Percentiles rank a stretch among this genome's conserved stretches.
Evolutionary conservation across 1,284 basidiomycete species (phyloP).

Genomic region (Rhodotorula sp.): DNA sequence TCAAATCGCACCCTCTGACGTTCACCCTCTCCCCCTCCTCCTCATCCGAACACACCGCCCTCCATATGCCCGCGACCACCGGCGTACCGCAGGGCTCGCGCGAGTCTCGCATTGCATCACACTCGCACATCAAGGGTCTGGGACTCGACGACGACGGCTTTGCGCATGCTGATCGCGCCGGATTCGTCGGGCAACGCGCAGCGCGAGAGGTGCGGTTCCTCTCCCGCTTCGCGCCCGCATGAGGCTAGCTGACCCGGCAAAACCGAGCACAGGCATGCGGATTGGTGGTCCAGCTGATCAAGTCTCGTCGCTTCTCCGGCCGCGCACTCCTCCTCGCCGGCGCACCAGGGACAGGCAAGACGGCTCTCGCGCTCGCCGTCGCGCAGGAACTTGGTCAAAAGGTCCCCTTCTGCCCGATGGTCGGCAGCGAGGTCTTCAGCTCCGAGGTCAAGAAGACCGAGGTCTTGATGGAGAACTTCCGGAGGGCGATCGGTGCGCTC

Average conservation of each 20-base stretch:
- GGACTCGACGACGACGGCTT: slow-evolving; percentile 82
- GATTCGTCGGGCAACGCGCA: slow-evolving; percentile 85
- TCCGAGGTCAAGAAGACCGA: slow-evolving; percentile 99
- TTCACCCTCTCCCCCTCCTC: not conserved
- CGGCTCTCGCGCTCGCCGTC: slow-evolving; percentile 88
- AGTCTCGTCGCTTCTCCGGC: slow-evolving; percentile 87
- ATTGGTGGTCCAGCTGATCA: slow-evolving; percentile 84
- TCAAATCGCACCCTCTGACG: not conserved
- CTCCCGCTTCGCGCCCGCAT: not conserved
- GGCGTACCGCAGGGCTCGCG: slow-evolving; percentile 23
- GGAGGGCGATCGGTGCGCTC: slow-evolving; percentile 81
- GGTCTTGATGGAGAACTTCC: slow-evolving; percentile 92
- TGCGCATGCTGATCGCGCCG: slow-evolving; percentile 70
- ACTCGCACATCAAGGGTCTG: slow-evolving; percentile 94
- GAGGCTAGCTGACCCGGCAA: not conserved
- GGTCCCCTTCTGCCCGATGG: slow-evolving; percentile 98
- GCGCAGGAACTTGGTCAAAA: slow-evolving; percentile 91
- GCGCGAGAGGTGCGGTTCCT: slow-evolving; percentile 74
- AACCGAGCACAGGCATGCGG: slow-evolving; percentile 73
- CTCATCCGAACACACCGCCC: not conserved
- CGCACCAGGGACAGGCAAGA: slow-evolving; percentile 91
- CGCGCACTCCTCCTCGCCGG: slow-evolving; percentile 82
- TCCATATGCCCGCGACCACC: slow-evolving; percentile 24
- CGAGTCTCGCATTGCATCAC: slow-evolving; percentile 62
- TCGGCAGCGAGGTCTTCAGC: slow-evolving; percentile 94